Percentiles rank a stretch among this genome's conserved stretches.
These are phyloP conservation scores for Phytophthora megakarya DNA, from an alignment of 352 stramenopile species.

Conservation along the genomic window DNA sequence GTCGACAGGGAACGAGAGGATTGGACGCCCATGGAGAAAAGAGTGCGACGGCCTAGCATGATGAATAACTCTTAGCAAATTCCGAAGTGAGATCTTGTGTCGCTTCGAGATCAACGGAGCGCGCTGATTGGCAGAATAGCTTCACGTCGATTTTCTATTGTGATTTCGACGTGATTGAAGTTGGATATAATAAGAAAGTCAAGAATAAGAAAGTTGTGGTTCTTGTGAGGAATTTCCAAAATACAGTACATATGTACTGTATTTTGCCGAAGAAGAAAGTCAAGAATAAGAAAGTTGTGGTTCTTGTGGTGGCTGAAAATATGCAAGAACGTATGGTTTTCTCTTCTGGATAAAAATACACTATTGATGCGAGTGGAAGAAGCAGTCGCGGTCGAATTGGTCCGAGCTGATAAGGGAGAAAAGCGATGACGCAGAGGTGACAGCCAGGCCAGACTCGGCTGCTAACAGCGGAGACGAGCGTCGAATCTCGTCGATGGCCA, in stretches of 20 bases:
- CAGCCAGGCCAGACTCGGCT: conserved; percentile 27
- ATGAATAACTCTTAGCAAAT: conserved; percentile 21
- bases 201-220: conserved; percentile 2
- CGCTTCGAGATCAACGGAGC: conserved; percentile 13
- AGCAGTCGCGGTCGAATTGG: conserved; percentile 39
- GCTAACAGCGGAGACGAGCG: conserved; percentile 34
- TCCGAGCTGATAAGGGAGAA: conserved; percentile 49
- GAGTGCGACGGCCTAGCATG: conserved; percentile 38
- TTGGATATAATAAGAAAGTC: not conserved
- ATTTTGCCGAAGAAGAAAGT: not conserved
- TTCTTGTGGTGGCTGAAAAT: too few relatives aligned
- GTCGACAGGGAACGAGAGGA: conserved; percentile 45
- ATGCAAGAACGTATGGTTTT: not conserved
- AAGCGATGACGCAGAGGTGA: conserved; percentile 40
- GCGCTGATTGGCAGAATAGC: conserved; percentile 23
- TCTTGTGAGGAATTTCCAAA: not conserved
- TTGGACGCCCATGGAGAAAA: conserved; percentile 25
- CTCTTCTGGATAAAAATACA: not conserved
- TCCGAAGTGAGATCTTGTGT: conserved; percentile 32
- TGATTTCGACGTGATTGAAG: conserved; percentile 30
- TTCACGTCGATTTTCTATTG: conserved; percentile 22
- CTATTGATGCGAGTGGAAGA: conserved; percentile 37
- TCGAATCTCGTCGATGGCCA: conserved; percentile 39
- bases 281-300: conserved; percentile 2
- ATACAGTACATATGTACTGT: too few relatives aligned